Base-by-base conservation (phyloP, 768 basidiomycete genomes). In the Mrakia gelida region DNA sequence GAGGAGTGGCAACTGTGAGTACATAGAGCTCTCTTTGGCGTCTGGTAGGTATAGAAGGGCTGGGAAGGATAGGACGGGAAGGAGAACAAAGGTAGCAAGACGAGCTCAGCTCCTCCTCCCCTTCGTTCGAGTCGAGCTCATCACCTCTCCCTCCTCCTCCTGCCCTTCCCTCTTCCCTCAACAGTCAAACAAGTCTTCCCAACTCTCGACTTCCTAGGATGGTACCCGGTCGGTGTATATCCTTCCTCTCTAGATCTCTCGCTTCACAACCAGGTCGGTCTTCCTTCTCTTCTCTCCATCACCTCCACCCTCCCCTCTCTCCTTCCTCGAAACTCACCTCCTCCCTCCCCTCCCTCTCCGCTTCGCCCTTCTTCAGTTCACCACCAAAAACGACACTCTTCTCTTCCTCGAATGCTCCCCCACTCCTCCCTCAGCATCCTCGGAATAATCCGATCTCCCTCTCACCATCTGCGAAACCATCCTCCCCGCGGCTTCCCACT, bases 121-220 rank as follows among this genome's bases (percentile, higher is more conserved):
- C 38, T 38, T 38, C 8, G 38, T 38, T 38, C 38, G 38, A 38
- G 38, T 38, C 67, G 23, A 41, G 30, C 32, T n/a, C 28, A 52
- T n/a, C 18, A 41, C 0, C 41, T 13, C 11, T 45, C 43, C 28
- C 6, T 38, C 9, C 65, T 59, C 15, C 28, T 75, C 28, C n/a
- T n/a, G n/a, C n/a, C n/a, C n/a, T n/a, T 28, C 43, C 41, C 34
- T 75, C 16, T 45, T 70, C 75, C 73, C 72, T 45, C 16, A 8
- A 10, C 84, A 98, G 96, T 95, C 87, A 96, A 96, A 84, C 95
- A 97, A 85, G 96, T 98, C 30, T 98, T 99, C 84, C 97, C 97
- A 16, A 94, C 95, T 0, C 88, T 98, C 49, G 97, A 98, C 83
- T 91, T 99, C 82, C 92, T 99, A 72, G 97, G 97, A 11, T 99